Conservation (phyloP, 768 basidiomycete species). For the Suillus variegatus region DNA sequence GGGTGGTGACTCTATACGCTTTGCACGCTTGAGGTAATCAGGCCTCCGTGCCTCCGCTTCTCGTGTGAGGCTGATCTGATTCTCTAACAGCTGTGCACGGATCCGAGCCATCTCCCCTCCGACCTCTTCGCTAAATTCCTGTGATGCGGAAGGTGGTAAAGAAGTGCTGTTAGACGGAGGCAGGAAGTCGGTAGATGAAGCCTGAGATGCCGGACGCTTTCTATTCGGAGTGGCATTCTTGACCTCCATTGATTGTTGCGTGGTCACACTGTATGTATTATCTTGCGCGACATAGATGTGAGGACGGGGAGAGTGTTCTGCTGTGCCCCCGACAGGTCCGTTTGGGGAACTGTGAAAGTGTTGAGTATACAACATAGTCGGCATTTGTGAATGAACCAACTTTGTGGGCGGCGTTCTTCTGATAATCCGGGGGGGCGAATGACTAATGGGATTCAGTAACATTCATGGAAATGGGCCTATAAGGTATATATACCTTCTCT, state of each 20-base stretch:
- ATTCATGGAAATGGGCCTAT: background rate
- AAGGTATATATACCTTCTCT: background rate
- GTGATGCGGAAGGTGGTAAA: conserved; percentile 10
- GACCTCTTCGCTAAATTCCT: conserved; percentile 22
- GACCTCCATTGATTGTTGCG: conserved; percentile 3
- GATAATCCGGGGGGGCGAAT: background rate
- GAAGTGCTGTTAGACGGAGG: conserved; percentile 30
- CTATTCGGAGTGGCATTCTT: background rate
- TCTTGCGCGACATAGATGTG: background rate
- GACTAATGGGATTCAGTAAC: background rate
- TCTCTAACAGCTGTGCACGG: conserved; percentile 52
- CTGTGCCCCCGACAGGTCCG: background rate
- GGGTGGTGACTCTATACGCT: conserved; percentile 35
- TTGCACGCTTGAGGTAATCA: conserved; percentile 68
- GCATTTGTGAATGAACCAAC: background rate
- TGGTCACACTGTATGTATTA: background rate
- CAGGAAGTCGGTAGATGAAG: background rate
- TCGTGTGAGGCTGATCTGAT: conserved; percentile 46
- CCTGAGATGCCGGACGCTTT: conserved; percentile 6
- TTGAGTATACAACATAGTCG: background rate
- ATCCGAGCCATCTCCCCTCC: conserved; percentile 66
- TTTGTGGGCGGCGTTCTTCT: background rate
- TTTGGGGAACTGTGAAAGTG: background rate
- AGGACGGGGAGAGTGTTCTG: background rate
- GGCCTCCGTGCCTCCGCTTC: conserved; percentile 67